These are phyloP conservation scores for Colletotrichum chrysophilum DNA, from an alignment of 2,329 filamentous ascomycete species.

Conservation along the genomic window DNA sequence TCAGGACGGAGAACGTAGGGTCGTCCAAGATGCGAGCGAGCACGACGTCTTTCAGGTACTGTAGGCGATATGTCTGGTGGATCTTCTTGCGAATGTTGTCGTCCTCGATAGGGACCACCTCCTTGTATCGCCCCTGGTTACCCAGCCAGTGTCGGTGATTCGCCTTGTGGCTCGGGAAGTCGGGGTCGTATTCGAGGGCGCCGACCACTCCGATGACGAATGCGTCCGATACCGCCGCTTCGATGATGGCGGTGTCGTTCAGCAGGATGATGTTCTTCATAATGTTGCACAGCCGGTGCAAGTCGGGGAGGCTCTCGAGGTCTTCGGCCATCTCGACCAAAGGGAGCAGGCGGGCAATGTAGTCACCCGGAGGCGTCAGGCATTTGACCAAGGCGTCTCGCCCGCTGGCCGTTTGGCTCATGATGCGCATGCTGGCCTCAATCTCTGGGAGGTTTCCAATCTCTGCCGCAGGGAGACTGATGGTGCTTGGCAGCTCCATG, in stretches of 20 bases:
- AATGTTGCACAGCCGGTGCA: constrained; percentile 94
- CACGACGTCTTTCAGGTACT: constrained; percentile 98
- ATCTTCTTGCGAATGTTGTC: constrained; percentile 85
- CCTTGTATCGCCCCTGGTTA: constrained; percentile 89
- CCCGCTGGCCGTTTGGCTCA: constrained; percentile 75
- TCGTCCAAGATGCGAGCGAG: constrained; percentile 95
- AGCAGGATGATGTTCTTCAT: constrained; percentile 96
- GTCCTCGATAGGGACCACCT: constrained; percentile 93
- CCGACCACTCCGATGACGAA: constrained; percentile 92
- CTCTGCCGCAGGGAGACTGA: constrained; percentile 79
- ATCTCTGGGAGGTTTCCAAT: constrained; percentile 86
- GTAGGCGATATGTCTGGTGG: constrained; percentile 92
- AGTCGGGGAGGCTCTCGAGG: constrained; percentile 82
- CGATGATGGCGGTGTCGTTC: constrained; percentile 94
- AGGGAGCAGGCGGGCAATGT: constrained; percentile 85
- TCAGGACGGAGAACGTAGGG: constrained; percentile 95
- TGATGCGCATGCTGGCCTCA: constrained; percentile 80
- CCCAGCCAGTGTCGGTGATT: constrained; percentile 94
- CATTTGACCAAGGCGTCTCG: constrained; percentile 89
- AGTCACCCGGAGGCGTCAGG: constrained; percentile 78
- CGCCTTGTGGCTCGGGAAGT: constrained; percentile 96
- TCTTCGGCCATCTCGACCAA: constrained; percentile 90
- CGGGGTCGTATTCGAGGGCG: constrained; percentile 95
- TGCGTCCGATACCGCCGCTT: constrained; percentile 89
- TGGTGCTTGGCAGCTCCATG: constrained; percentile 73